These are phyloP conservation scores for Vitis rotundifolia DNA, from an alignment of 164 flowering plant genomes.

Conservation along the genomic window DNA sequence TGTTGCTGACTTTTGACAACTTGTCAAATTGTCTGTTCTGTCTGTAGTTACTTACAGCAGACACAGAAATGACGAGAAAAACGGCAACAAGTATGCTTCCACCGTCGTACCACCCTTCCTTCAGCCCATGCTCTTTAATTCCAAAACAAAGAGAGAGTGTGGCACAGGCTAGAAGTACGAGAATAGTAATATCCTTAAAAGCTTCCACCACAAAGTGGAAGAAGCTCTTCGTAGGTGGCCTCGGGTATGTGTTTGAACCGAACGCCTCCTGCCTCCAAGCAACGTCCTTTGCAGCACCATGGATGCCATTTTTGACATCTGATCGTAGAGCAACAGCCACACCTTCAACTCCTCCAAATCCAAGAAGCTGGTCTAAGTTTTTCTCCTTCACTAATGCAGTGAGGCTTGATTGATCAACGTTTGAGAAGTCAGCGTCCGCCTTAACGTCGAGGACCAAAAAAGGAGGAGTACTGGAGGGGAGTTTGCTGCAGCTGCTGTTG, in stretches of 20 bases:
- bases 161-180: conserved; percentile 38
- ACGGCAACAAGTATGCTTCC: conserved; percentile 48
- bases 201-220: conserved; percentile 41
- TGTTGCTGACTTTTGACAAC: conserved; percentile 32
- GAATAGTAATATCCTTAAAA: conserved; percentile 35
- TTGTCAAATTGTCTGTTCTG: conserved; percentile 45
- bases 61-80: conserved; percentile 38
- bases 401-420: conserved; percentile 22
- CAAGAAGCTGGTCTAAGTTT: conserved; percentile 14
- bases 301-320: conserved; percentile 21
- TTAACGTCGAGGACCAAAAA: too few species aligned
- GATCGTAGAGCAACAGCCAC: conserved; percentile 23
- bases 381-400: conserved; percentile 33
- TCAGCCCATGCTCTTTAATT: conserved; percentile 33
- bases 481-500: too few species aligned
- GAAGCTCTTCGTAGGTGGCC: conserved; percentile 31
- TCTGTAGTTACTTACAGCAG: conserved; percentile 40
- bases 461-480: too few species aligned
- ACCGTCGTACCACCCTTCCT: conserved; percentile 49
- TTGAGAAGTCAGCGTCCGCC: neutral
- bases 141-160: conserved; percentile 43
- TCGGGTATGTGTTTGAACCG: conserved; percentile 38
- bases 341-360: conserved; percentile 28
- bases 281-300: conserved; percentile 22
- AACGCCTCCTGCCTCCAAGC: conserved; percentile 17